Evolutionary conservation across 805 yeast genomes (phyloP), one percentile per base, ranked within the genome.

Genomic region (Ogataea polymorpha): DNA sequence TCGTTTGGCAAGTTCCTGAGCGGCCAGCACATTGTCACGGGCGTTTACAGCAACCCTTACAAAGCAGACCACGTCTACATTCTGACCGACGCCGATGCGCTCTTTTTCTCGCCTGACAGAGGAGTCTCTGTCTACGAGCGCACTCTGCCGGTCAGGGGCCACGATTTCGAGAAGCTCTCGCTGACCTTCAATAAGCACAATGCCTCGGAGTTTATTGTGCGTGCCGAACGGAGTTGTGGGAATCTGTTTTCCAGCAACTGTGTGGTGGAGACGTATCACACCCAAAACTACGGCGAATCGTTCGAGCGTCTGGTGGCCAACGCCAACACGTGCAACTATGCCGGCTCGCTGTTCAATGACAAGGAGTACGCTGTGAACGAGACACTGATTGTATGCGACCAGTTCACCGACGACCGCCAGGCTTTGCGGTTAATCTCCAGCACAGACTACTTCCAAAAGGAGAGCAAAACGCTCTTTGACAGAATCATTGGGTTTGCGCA

Each of bases 401-500:
- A 72, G 21, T 59, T 62, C 15, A 55, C 52, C 15, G 65, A 61
- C 15, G 55, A 66, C 15, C 43, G 45, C 4, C 46, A 43, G 14
- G 41, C 46, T 14, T 48, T 51, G 35, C 45, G 44, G 23, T 41
- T 66, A 7, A 43, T 75, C 10, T 71, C 85, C 1, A 70, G 86
- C 6, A 63, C 61, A 1, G 81, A 86, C 54, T 72, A 64, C 50
- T 82, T 81, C 58, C 49, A 63, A 16, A 50, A 54, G 5, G 66
- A 63, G 9, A 62, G 67, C 5, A 60, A 53, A 11, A 67, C 62
- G 0, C 54, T 75, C 3, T 77, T 82, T 53, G 78, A 77, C 2
- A 65, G 73, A 35, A 77, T 85, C 25, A 75, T 84, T 31, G 96
- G 95, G 0, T 80, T 79, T 50, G 88, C 93, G 14, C 68, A 79